phyloP scores from a whole-genome alignment of 1,284 basidiomycete genomes.

The Erythrobasidium hasegawianum region DNA sequence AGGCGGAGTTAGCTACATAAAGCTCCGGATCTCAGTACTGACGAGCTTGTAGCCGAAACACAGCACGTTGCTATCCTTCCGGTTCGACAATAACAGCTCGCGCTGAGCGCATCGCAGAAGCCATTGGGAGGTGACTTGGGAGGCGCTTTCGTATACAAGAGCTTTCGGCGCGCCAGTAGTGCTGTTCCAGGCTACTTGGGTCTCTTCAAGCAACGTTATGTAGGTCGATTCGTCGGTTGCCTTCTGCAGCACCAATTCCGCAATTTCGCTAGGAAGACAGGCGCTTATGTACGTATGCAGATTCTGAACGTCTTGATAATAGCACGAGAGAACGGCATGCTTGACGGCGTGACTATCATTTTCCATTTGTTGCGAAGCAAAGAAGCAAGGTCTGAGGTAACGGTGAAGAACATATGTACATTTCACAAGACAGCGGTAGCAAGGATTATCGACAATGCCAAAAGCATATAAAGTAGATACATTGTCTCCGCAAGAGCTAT shows the following conservation, averaged over 20 bases:
- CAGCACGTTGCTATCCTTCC: slow-evolving; percentile 1
- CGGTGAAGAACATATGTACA: too few relatives aligned
- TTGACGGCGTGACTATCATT: not conserved
- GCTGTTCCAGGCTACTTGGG: slow-evolving; percentile 7
- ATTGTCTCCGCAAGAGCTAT: too few relatives aligned
- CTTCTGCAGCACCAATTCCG: not conserved
- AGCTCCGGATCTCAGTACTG: not conserved
- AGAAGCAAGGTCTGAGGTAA: not conserved
- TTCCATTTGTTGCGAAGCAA: not conserved
- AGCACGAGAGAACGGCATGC: slow-evolving; percentile 23
- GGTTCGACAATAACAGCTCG: slow-evolving; percentile 2
- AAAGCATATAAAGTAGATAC: too few relatives aligned
- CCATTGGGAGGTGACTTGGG: not conserved
- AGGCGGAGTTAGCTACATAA: not conserved
- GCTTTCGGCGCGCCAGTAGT: not conserved
- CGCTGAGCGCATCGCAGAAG: slow-evolving; percentile 20
- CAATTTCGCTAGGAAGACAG: slow-evolving; percentile 11
- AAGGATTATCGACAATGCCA: too few relatives aligned
- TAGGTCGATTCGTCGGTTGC: slow-evolving; percentile 2
- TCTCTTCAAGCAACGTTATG: not conserved
- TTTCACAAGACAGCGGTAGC: too few relatives aligned
- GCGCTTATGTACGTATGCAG: slow-evolving; percentile 10
- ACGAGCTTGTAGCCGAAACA: slow-evolving; percentile 13
- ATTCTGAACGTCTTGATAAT: slow-evolving; percentile 15
- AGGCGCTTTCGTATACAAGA: not conserved